Evolutionary conservation across 306 rosid genomes (phyloP).

Genomic region (Cajanus cajan): DNA sequence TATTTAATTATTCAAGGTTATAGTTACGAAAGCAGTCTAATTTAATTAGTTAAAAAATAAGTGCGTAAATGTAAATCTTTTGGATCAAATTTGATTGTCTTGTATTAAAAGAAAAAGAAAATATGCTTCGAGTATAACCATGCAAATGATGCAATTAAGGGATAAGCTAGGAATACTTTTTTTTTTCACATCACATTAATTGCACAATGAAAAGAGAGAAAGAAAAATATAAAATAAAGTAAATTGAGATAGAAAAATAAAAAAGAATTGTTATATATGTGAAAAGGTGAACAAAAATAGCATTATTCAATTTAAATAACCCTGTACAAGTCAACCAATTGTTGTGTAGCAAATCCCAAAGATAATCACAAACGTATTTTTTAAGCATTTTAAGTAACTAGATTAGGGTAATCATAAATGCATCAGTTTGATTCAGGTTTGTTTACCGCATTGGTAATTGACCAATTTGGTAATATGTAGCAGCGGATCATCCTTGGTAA

Average conservation of each 20-base stretch:
- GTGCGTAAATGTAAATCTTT: too few relatives aligned
- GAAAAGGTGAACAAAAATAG: neutral
- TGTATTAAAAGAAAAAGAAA: too few relatives aligned
- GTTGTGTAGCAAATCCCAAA: constrained; percentile 5
- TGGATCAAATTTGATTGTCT: too few relatives aligned
- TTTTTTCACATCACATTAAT: neutral
- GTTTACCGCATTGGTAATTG: neutral
- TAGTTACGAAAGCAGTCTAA: too few relatives aligned
- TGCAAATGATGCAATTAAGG: too few relatives aligned
- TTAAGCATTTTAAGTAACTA: neutral
- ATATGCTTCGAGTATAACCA: too few relatives aligned
- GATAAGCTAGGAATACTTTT: neutral
- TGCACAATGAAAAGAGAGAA: neutral
- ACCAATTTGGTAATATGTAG: neutral
- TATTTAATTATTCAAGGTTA: too few relatives aligned
- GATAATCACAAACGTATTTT: neutral
- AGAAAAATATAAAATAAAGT: neutral
- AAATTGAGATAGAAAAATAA: neutral
- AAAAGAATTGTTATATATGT: neutral
- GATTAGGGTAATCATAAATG: neutral
- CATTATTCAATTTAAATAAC: neutral
- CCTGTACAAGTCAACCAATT: neutral
- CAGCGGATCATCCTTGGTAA: constrained; percentile 17
- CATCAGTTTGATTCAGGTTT: neutral
- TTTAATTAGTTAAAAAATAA: too few relatives aligned